Evolutionary conservation across 1,284 basidiomycete genomes (phyloP).

Genomic region (Moesziomyces aphidis): DNA sequence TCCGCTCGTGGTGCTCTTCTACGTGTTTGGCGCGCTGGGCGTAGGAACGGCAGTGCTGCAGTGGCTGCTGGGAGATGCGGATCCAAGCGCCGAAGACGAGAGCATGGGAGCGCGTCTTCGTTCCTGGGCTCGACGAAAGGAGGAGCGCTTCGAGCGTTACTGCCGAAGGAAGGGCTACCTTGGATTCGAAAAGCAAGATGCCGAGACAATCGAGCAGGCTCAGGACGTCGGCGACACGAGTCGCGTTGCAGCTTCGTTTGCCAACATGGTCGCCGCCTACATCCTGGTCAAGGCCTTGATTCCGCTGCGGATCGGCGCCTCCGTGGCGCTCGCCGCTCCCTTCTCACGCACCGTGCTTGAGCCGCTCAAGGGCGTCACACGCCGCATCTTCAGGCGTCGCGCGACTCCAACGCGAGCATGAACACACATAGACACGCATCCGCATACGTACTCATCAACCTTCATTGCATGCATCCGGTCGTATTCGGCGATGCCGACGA

Average conservation of each 20-base stretch:
- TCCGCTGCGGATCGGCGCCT: slow-evolving; percentile 80
- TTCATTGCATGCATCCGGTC: too few relatives aligned
- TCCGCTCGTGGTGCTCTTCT: slow-evolving; percentile 82
- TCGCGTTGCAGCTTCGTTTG: slow-evolving; percentile 71
- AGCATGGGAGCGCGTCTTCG: slow-evolving; percentile 19
- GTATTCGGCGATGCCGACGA: too few relatives aligned
- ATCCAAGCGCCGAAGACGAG: neutral
- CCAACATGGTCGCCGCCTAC: slow-evolving; percentile 78
- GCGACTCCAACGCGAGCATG: slow-evolving; percentile 11
- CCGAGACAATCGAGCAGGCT: slow-evolving; percentile 25
- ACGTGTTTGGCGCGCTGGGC: slow-evolving; percentile 76
- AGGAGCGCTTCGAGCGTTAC: slow-evolving; percentile 75
- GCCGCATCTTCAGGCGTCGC: slow-evolving; percentile 4
- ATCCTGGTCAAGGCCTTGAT: slow-evolving; percentile 84
- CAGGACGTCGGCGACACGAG: slow-evolving; percentile 56
- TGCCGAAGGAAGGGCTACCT: slow-evolving; percentile 83
- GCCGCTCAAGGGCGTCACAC: slow-evolving; percentile 69
- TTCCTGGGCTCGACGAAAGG: slow-evolving; percentile 32
- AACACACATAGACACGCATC: neutral
- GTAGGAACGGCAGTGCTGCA: slow-evolving; percentile 78
- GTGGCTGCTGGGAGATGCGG: slow-evolving; percentile 48
- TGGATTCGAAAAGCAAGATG: slow-evolving; percentile 76
- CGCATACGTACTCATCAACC: neutral
- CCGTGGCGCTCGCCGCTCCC: slow-evolving; percentile 79
- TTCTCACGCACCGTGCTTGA: slow-evolving; percentile 78